These are phyloP conservation scores for Nepenthes alata DNA, from an alignment of 179 eudicot species.

Conservation along the genomic window DNA sequence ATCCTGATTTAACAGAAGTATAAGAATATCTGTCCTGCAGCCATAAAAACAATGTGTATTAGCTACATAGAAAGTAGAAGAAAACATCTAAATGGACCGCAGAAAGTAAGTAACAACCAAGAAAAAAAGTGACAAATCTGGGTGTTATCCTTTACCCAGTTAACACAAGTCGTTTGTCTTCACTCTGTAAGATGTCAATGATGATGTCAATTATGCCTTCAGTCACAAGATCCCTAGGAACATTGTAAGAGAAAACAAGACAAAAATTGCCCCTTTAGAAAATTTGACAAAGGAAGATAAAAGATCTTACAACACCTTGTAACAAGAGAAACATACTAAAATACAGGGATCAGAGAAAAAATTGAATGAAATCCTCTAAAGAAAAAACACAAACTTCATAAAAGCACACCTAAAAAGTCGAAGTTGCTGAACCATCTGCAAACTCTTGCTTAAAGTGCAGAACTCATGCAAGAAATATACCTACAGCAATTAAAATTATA, in stretches of 20 bases:
- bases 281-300: background rate
- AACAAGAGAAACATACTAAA: constrained; percentile 2
- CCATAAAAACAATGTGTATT: constrained; percentile 23
- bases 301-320: background rate
- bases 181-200: constrained; percentile 55
- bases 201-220: constrained; percentile 87
- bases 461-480: constrained; percentile 83
- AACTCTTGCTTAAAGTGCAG: constrained; percentile 82
- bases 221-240: constrained; percentile 72
- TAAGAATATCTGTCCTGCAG: constrained; percentile 98
- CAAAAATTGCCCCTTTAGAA: background rate
- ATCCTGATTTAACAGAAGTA: constrained; percentile 81
- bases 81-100: background rate
- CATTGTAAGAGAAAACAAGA: constrained; percentile 1
- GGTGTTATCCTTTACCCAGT: constrained; percentile 49
- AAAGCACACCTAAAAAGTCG: constrained; percentile 63
- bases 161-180: constrained; percentile 70
- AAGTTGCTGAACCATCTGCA: constrained; percentile 85
- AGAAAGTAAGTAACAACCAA: background rate
- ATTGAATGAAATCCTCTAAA: constrained; percentile 3
- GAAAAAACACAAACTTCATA: constrained; percentile 1
- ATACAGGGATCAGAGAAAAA: background rate
- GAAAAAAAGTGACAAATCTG: background rate
- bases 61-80: background rate
- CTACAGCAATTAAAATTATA: constrained; percentile 19